Evolutionary conservation across 202 grass and related monocot species (phyloP), one percentile per base, ranked within the genome.

Genomic region (Dendrocalamus latiflorus): DNA sequence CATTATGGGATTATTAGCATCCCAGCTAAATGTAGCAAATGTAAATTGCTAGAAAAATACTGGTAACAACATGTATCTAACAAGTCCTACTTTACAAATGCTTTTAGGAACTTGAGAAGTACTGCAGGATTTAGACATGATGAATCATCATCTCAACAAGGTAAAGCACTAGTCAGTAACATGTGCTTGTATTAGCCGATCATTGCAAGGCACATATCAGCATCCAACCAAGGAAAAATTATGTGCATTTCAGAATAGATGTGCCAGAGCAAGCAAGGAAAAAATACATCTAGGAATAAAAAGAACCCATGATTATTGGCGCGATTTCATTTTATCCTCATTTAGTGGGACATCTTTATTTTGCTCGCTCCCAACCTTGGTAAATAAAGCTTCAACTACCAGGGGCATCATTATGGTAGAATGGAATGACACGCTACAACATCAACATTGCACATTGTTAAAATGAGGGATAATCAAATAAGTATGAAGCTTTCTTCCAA

Each of bases 1-100:
- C 15, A 55, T 44, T 53, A 72, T 81, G 71, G 5, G 1, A 33
- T 78, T 82, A 33, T 81, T 82, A 90, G 22, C 42, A 73, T 68
- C 9, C 48, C 58, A 86, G 33, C 39, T 81, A 21, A 71, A 48
- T 68, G 22, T 39, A 78, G 1, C 4, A 79, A 77, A 74, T 51
- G 17, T 24, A 56, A 80, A 75, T 53, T 90, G 71, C 44, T 48
- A 74, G 1, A 65, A 53, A 80, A 70, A 72, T n/a, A 74, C 30
- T 78, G 9, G 53, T 78, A 82, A 53, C 25, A 81, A 54, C 36
- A 81, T 54, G 22, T 74, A 65, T 79, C 11, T 61, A 11, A 14
- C 13, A 60, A 58, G 17, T 45, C 57, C 15, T 67, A 65, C 21
- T 47, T 89, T 65, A 78, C 38, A 16, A 47, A 54, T 48, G 6